Percentiles rank a stretch among this genome's conserved stretches.
phyloP scores from a whole-genome alignment of 2,329 filamentous ascomycete species.

The Pseudocercospora fijiensis region DNA sequence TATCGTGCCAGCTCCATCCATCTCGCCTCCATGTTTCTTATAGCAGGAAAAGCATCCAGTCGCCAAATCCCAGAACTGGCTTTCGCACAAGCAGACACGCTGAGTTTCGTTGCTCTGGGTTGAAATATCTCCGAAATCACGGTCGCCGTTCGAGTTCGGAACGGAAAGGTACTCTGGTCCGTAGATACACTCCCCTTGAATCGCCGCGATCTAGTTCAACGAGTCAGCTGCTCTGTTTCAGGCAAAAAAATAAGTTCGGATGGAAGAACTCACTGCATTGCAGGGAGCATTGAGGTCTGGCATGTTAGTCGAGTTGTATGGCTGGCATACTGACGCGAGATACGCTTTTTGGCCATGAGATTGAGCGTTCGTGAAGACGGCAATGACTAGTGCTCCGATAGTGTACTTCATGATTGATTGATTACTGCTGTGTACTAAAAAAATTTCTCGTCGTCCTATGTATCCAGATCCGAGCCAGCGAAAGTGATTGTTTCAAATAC shows the following conservation, averaged over 20 bases:
- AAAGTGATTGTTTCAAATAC: no score
- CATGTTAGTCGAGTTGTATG: slow-evolving; percentile 23
- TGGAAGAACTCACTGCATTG: slow-evolving; percentile 20
- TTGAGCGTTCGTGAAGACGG: slow-evolving; percentile 2
- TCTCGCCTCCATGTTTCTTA: slow-evolving; percentile 29
- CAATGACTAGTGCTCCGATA: not conserved
- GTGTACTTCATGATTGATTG: slow-evolving; percentile 12
- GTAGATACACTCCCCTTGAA: slow-evolving; percentile 30
- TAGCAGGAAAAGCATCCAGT: slow-evolving; percentile 30
- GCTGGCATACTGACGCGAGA: slow-evolving; percentile 28
- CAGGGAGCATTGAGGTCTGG: slow-evolving; percentile 32
- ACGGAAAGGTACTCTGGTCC: slow-evolving; percentile 16
- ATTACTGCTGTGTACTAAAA: not conserved
- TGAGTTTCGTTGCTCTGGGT: slow-evolving; percentile 29
- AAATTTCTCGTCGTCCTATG: no score
- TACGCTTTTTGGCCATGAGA: slow-evolving; percentile 22
- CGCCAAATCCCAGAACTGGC: slow-evolving; percentile 27
- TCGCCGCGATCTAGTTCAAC: slow-evolving; percentile 15
- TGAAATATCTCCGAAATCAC: slow-evolving; percentile 7
- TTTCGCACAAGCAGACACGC: slow-evolving; percentile 32
- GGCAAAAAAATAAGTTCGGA: not conserved
- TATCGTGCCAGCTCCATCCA: slow-evolving; percentile 7
- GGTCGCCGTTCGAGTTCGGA: not conserved
- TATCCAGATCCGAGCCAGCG: no score
- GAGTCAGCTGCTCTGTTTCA: not conserved